Evolutionary conservation across 2,329 filamentous ascomycete species (phyloP).

Genomic region (Cladosporium sp.): DNA sequence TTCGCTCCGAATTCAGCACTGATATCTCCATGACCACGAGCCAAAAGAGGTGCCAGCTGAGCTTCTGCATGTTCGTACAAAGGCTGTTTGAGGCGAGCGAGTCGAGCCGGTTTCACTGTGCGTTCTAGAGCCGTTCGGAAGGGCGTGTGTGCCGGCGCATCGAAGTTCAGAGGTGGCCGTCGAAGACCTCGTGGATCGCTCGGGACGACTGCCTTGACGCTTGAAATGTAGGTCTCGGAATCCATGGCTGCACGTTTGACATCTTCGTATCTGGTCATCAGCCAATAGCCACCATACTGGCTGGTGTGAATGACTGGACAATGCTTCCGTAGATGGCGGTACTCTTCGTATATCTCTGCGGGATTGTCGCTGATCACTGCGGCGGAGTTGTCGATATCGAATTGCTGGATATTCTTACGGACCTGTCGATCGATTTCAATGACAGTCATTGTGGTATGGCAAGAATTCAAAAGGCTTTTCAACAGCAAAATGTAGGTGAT

Average conservation of each 20-base stretch:
- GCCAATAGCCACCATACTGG: constrained; percentile 5
- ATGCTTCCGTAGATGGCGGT: neutral
- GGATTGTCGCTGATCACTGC: constrained; percentile 2
- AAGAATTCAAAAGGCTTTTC: neutral
- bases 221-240: neutral
- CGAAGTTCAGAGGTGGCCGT: constrained; percentile 1
- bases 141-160: constrained; percentile 1
- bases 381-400: neutral
- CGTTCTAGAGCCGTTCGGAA: neutral
- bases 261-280: constrained; percentile 3
- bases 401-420: neutral
- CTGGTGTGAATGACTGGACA: constrained; percentile 1
- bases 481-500: neutral
- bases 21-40: neutral
- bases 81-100: neutral
- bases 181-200: constrained; percentile 6
- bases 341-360: constrained; percentile 1
- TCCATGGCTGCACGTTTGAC: constrained; percentile 4
- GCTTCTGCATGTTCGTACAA: neutral
- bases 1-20: neutral
- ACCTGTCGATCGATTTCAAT: neutral
- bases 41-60: neutral
- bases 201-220: neutral
- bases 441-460: neutral
- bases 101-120: neutral